These are phyloP conservation scores for Aspergillus chevalieri DNA, from an alignment of 2,329 filamentous ascomycete species.

Conservation along the genomic window DNA sequence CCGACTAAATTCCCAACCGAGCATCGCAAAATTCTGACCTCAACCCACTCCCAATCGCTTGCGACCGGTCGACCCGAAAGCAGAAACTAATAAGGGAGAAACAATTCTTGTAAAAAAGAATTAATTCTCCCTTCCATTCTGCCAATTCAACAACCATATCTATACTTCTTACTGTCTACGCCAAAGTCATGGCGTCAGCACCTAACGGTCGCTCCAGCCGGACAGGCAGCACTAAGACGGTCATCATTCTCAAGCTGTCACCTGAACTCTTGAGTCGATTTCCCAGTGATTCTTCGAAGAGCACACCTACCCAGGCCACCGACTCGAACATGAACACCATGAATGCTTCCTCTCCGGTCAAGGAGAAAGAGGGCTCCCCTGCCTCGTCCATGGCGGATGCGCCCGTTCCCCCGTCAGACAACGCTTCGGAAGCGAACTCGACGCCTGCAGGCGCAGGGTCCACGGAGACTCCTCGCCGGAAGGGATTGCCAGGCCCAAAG, in stretches of 20 bases:
- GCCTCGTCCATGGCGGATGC: slow-evolving; percentile 31
- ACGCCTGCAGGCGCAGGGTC: slow-evolving; percentile 37
- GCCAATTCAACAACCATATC: background rate
- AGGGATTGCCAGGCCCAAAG: slow-evolving; percentile 65
- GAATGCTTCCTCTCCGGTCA: slow-evolving; percentile 16
- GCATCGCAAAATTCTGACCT: background rate
- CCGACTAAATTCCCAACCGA: slow-evolving; percentile 4
- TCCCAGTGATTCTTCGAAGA: slow-evolving; percentile 14
- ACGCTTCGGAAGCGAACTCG: slow-evolving; percentile 35
- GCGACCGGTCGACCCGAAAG: background rate
- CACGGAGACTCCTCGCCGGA: slow-evolving; percentile 60
- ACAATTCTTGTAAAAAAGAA: too few relatives aligned
- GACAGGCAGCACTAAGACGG: slow-evolving; percentile 24
- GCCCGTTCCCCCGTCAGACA: slow-evolving; percentile 32
- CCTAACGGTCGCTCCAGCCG: slow-evolving; percentile 33
- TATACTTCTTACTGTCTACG: too few relatives aligned
- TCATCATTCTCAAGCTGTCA: slow-evolving; percentile 37
- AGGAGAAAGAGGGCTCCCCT: slow-evolving; percentile 30
- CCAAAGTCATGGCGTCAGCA: slow-evolving; percentile 2
- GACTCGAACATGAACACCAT: slow-evolving; percentile 11
- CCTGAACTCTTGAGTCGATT: slow-evolving; percentile 33
- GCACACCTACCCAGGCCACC: slow-evolving; percentile 6
- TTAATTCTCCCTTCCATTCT: slow-evolving; percentile 1
- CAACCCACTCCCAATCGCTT: background rate
- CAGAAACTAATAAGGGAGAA: background rate